Percentiles rank a stretch among this genome's conserved stretches.
Evolutionary conservation across 73 alveolate genomes (phyloP).

Genomic region (Tetrahymena thermophila): DNA sequence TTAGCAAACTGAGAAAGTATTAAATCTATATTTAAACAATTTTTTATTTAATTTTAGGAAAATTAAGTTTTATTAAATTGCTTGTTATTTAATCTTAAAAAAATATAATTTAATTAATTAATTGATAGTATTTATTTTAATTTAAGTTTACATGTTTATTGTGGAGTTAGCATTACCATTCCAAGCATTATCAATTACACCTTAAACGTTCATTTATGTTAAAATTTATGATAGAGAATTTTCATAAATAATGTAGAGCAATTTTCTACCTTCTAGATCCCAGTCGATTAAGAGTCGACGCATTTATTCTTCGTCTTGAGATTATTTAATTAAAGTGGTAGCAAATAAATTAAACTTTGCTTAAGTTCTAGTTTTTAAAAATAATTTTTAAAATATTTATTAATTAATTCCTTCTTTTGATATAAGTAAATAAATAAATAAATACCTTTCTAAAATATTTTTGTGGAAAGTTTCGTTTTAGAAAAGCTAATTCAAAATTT

Average conservation of each 20-base stretch:
- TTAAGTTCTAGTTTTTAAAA: neutral
- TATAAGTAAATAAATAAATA: neutral
- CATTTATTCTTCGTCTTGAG: neutral
- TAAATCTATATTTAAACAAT: neutral
- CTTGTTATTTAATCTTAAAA: neutral
- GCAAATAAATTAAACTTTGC: neutral
- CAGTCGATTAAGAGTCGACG: neutral
- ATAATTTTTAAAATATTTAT: neutral
- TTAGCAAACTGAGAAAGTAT: neutral
- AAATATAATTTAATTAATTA: too few relatives aligned
- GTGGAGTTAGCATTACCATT: neutral
- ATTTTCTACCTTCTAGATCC: neutral
- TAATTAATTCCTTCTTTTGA: too few relatives aligned
- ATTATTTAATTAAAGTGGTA: neutral
- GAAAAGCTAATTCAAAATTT: neutral
- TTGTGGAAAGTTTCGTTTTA: neutral
- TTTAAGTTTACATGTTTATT: neutral
- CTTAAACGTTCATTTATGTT: neutral
- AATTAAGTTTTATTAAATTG: too few relatives aligned
- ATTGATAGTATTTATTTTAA: neutral
- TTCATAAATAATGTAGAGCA: neutral
- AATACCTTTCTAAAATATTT: neutral
- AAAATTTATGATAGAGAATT: neutral
- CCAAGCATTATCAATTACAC: neutral
- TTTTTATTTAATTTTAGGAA: too few relatives aligned